These are phyloP conservation scores for Vanrija sp. DNA, from an alignment of 1,284 basidiomycete genomes.

Conservation along the genomic window DNA sequence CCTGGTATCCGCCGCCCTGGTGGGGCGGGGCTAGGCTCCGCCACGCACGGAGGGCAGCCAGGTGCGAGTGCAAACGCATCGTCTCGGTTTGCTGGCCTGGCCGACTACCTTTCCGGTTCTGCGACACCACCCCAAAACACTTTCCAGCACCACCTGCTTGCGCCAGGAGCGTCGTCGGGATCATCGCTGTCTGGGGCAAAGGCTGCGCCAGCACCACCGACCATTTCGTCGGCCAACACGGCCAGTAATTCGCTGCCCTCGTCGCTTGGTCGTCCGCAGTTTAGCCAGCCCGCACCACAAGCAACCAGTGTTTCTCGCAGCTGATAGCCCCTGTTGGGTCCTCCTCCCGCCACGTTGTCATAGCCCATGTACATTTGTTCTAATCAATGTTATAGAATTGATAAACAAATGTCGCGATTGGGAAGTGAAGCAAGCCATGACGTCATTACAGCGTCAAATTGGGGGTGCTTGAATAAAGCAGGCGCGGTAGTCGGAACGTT, in stretches of 20 bases:
- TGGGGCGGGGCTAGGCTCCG: no score
- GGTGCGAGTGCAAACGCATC: slow-evolving; percentile 4
- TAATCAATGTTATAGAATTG: slow-evolving; percentile 21
- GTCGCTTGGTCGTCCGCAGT: not conserved
- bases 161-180: not conserved
- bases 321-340: not conserved
- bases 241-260: not conserved
- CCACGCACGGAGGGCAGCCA: not conserved
- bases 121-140: slow-evolving; percentile 15
- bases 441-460: no score
- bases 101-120: slow-evolving; percentile 27
- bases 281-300: slow-evolving; percentile 3
- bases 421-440: no score
- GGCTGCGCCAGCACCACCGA: slow-evolving; percentile 1
- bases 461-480: no score
- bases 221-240: not conserved
- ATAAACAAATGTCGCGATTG: no score
- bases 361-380: slow-evolving; percentile 15
- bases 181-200: not conserved
- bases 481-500: no score
- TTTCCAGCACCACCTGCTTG: slow-evolving; percentile 14
- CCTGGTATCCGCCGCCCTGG: not conserved
- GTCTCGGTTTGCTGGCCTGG: slow-evolving; percentile 25
- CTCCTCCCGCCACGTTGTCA: no score
- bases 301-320: slow-evolving; percentile 6